Conservation (phyloP, 768 basidiomycete genomes). For the Rhodotorula graminis region DNA sequence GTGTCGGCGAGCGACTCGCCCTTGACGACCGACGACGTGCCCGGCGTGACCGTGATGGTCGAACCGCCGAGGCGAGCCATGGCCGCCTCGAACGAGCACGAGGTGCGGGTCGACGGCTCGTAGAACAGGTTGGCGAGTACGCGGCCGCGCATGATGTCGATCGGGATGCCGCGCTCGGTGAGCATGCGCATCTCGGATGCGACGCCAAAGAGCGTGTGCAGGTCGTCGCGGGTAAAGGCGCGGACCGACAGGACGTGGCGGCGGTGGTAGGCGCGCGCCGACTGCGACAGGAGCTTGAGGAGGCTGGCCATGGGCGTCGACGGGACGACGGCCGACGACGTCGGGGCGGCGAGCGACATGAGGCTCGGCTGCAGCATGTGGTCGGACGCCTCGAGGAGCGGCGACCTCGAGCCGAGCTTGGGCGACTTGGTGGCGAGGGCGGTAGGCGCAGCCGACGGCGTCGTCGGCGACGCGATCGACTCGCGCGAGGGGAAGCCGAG, state of each 20-base stretch:
- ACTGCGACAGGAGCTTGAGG: slow-evolving; percentile 18
- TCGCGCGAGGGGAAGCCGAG: slow-evolving; percentile 38
- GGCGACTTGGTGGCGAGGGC: slow-evolving; percentile 45
- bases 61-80: slow-evolving; percentile 98
- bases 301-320: slow-evolving; percentile 20
- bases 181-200: slow-evolving; percentile 96
- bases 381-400: slow-evolving; percentile 35
- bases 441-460: slow-evolving; percentile 43
- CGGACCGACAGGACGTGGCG: slow-evolving; percentile 91
- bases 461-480: slow-evolving; percentile 15
- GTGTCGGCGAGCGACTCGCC: slow-evolving; percentile 92
- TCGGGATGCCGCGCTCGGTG: slow-evolving; percentile 80
- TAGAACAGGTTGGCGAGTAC: slow-evolving; percentile 91
- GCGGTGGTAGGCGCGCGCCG: slow-evolving; percentile 77
- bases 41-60: slow-evolving; percentile 76
- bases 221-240: slow-evolving; percentile 80
- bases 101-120: slow-evolving; percentile 93
- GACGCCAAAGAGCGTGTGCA: slow-evolving; percentile 87
- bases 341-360: slow-evolving; percentile 33
- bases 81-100: slow-evolving; percentile 91
- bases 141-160: slow-evolving; percentile 85
- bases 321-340: background rate
- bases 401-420: slow-evolving; percentile 31
- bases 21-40: slow-evolving; percentile 82
- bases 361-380: slow-evolving; percentile 37